These are phyloP conservation scores for Thermoascus crustaceus DNA, from an alignment of 2,329 filamentous ascomycete genomes.

Conservation along the genomic window DNA sequence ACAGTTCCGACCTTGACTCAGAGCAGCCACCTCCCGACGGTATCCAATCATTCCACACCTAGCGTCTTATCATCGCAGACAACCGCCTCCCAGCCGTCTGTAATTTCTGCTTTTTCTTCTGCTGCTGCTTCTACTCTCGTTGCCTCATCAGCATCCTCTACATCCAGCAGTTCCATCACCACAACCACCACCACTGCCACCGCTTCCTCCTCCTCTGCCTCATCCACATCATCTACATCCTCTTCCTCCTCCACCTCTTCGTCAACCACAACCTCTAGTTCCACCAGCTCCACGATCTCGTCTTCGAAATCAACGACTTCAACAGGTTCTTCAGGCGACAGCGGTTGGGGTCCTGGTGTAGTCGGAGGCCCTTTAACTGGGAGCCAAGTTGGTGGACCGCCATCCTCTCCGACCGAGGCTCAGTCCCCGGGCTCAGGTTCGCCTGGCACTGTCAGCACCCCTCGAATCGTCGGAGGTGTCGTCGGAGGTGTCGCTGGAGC, in stretches of 20 bases:
- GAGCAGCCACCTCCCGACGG: no score
- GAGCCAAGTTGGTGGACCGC: not conserved
- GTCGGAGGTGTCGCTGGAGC: conserved; percentile 53
- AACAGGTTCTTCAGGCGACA: not conserved
- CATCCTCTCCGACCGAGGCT: conserved; percentile 3
- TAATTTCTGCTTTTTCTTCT: no score
- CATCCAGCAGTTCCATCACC: conserved; percentile 3
- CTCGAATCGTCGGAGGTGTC: conserved; percentile 54
- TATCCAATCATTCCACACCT: no score
- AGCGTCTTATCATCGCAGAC: no score
- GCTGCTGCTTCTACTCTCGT: not conserved
- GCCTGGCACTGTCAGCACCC: conserved; percentile 32
- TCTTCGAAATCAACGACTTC: not conserved
- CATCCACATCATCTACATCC: not conserved
- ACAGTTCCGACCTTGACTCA: not conserved
- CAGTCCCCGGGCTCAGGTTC: conserved; percentile 8
- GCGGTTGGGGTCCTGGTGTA: not conserved
- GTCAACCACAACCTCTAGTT: not conserved
- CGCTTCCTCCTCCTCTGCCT: not conserved
- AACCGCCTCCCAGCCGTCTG: conserved; percentile 3
- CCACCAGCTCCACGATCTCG: not conserved
- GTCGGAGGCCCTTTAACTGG: not conserved
- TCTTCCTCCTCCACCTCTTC: not conserved
- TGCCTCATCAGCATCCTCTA: conserved; percentile 1
- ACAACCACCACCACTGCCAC: not conserved